Base-by-base conservation (phyloP, 2,329 filamentous ascomycete genomes). In the Sarocladiaceae sp. region DNA sequence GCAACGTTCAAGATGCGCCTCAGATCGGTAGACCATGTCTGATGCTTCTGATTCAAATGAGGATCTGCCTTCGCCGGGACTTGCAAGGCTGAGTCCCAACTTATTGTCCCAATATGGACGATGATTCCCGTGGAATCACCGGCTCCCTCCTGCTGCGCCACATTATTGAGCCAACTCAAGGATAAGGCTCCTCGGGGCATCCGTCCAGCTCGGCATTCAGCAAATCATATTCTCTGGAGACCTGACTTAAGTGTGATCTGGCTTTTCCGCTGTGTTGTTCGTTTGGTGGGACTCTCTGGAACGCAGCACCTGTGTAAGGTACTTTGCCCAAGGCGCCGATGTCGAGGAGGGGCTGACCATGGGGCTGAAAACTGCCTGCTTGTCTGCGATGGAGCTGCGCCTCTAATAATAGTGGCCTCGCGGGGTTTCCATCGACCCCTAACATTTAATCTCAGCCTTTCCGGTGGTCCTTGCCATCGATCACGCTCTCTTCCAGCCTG, bases 371-470 rank as follows among this genome's bases (percentile, higher is more conserved):
- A 22, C n/a, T 7, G 13, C 33, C 17, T 46, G 26, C 17, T 13
- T 10, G 22, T 15, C 8, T 31, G 17, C 44, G 3, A 4, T 5
- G 3, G 26, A 48, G 29, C 44, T 33, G 26, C 44, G 44, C 44
- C 44, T n/a, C 44, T 22, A 33, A 26, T 31, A 31, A 15, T 22
- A 13, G 25, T 29, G 20, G n/a, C n/a, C 4, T 31, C 44, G 44
- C 44, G 44, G 44, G 44, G 44, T 48, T 12, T 28, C 13, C 31
- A 29, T 33, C 44, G 28, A 31, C 44, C 44, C 44, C 44, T 48
- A 48, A 22, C 44, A 33, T 48, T 48, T 48, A 48, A 48, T 17
- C 23, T 48, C 44, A 48, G 44, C 44, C 25, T 48, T 48, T 28
- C 40, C 37, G 6, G 18, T n/a, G 13, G 10, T 7, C 25, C 25